These are phyloP conservation scores for Boletus pseudopeckii DNA, from an alignment of 768 basidiomycete genomes.

Conservation along the genomic window DNA sequence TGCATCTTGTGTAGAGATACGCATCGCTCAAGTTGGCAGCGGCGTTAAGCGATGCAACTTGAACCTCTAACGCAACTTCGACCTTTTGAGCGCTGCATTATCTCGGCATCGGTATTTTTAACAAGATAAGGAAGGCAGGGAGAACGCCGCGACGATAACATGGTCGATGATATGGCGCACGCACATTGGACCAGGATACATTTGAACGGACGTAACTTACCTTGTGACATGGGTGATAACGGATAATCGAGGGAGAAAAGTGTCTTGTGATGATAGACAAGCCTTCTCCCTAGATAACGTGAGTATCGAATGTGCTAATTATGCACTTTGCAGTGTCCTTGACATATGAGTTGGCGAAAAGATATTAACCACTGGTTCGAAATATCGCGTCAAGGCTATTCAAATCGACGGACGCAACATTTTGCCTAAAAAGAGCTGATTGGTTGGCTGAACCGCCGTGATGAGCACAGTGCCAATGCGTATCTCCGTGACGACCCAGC, in stretches of 20 bases:
- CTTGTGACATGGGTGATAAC: neutral
- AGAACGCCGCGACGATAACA: neutral
- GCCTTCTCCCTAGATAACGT: neutral
- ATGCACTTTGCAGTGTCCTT: no score
- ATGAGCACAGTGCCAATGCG: no score
- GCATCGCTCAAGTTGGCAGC: constrained; percentile 5
- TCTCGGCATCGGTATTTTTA: constrained; percentile 4
- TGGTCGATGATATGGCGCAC: neutral
- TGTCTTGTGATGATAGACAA: neutral
- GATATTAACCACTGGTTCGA: neutral
- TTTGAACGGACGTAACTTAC: neutral
- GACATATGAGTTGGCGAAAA: neutral
- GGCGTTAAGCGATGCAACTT: neutral
- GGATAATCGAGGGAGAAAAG: neutral
- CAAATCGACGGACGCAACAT: neutral
- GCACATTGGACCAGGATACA: neutral
- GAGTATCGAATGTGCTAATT: no score
- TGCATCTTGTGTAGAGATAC: neutral
- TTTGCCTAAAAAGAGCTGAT: neutral
- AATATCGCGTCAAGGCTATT: no score
- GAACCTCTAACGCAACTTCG: no score
- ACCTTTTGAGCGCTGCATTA: constrained; percentile 8
- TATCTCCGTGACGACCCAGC: neutral
- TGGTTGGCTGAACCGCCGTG: no score
- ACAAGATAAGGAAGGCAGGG: constrained; percentile 3